Evolutionary conservation across 192 early-diverging fungal species (phyloP).

Genomic region (Obelidium mucronatum): DNA sequence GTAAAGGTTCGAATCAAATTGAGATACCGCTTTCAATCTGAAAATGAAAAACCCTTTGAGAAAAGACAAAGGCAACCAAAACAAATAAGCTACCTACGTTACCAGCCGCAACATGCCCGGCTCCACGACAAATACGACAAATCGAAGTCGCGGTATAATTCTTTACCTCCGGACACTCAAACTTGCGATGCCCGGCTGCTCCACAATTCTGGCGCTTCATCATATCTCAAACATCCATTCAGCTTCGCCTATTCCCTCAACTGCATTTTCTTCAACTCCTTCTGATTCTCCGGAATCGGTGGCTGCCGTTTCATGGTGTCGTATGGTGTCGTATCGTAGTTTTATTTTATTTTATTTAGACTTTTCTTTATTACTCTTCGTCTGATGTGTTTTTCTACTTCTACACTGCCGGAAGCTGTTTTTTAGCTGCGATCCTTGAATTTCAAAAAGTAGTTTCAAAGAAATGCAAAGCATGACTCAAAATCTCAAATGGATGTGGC

Average conservation of each 20-base stretch:
- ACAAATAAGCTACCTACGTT: background rate
- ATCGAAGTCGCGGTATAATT: conserved; percentile 87
- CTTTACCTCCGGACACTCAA: conserved; percentile 87
- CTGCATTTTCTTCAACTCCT: conserved; percentile 94
- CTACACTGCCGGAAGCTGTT: no score
- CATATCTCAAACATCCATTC: conserved; percentile 95
- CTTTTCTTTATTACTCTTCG: no score
- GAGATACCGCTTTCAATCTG: conserved; percentile 67
- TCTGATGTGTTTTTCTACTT: no score
- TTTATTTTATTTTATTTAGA: no score
- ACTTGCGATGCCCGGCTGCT: conserved; percentile 83
- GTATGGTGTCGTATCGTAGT: no score
- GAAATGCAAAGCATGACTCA: no score
- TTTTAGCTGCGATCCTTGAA: no score
- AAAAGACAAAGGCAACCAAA: no score
- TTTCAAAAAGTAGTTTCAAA: no score
- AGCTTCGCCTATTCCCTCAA: conserved; percentile 92
- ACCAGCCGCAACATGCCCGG: conserved; percentile 88
- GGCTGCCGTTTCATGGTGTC: conserved; percentile 89
- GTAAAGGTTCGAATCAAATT: conserved; percentile 87
- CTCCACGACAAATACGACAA: conserved; percentile 88
- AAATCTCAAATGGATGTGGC: no score
- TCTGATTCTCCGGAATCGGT: conserved; percentile 91
- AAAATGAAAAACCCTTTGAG: background rate
- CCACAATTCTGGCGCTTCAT: conserved; percentile 96